These are phyloP conservation scores for Quercus robur DNA, from an alignment of 306 rosid genomes.

Conservation along the genomic window DNA sequence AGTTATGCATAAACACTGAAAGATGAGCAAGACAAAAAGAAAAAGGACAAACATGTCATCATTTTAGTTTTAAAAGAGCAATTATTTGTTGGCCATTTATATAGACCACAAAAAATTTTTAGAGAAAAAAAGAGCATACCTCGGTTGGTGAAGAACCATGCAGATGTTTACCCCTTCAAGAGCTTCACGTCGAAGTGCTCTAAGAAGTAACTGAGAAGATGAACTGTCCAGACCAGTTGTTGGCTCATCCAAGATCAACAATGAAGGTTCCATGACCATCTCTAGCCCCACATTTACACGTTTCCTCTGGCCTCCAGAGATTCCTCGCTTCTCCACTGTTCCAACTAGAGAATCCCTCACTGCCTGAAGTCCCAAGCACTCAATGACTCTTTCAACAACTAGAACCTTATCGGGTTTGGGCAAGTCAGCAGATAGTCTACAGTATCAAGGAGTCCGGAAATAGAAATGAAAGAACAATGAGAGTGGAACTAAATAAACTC, in stretches of 20 bases:
- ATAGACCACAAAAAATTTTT: not conserved
- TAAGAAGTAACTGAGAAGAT: slow-evolving; percentile 69
- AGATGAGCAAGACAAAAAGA: not conserved
- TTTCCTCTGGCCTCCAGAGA: slow-evolving; percentile 79
- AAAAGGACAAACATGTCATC: not conserved
- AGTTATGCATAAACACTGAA: not conserved
- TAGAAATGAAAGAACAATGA: slow-evolving; percentile 23
- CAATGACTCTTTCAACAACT: slow-evolving; percentile 80
- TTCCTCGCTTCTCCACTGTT: slow-evolving; percentile 73
- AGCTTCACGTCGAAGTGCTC: slow-evolving; percentile 77
- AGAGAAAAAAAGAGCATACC: slow-evolving; percentile 34
- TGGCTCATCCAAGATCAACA: slow-evolving; percentile 79
- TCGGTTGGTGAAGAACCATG: slow-evolving; percentile 88
- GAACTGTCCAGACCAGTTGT: slow-evolving; percentile 83
- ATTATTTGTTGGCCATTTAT: not conserved
- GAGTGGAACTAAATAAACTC: slow-evolving; percentile 8
- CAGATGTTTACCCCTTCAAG: slow-evolving; percentile 77
- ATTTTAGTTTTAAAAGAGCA: not conserved
- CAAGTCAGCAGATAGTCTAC: slow-evolving; percentile 69
- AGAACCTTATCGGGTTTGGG: slow-evolving; percentile 84
- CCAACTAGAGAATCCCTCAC: slow-evolving; percentile 83
- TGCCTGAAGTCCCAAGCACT: slow-evolving; percentile 74
- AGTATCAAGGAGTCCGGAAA: slow-evolving; percentile 22
- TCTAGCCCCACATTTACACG: slow-evolving; percentile 84
- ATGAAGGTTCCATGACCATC: slow-evolving; percentile 92